A percentile compares a stretch with the other conserved stretches of the same genome.
These are phyloP conservation scores for Trametes pubescens DNA, from an alignment of 1,284 basidiomycete species.

Conservation along the genomic window DNA sequence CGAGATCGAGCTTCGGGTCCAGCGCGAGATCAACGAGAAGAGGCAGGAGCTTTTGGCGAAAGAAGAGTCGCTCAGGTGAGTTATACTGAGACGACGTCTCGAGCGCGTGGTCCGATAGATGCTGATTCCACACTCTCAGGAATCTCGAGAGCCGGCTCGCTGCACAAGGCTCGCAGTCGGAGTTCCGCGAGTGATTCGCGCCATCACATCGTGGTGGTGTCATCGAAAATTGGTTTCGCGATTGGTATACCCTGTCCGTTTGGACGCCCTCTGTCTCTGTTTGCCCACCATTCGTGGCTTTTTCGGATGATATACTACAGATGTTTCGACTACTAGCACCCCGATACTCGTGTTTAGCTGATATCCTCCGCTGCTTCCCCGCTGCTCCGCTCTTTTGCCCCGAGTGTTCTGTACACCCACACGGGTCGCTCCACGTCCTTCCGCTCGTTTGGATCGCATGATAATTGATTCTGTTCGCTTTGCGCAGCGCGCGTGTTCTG, in stretches of 20 bases:
- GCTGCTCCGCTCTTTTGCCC: constrained; percentile 26
- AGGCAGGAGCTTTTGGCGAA: constrained; percentile 95
- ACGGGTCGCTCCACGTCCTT: constrained; percentile 28
- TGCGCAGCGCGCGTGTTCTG: constrained; percentile 5
- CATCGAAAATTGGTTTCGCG: constrained; percentile 35
- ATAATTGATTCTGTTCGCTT: constrained; percentile 28
- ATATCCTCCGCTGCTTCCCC: constrained; percentile 28
- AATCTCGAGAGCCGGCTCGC: constrained; percentile 91
- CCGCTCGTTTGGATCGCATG: constrained; percentile 37
- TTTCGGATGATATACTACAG: constrained; percentile 40
- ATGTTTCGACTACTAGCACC: constrained; percentile 31
- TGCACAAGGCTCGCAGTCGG: constrained; percentile 68
- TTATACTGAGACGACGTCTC: constrained; percentile 15
- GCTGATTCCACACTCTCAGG: constrained; percentile 49
- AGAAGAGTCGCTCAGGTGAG: constrained; percentile 87
- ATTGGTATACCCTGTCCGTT: constrained; percentile 42
- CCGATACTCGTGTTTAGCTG: constrained; percentile 27
- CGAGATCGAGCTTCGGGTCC: constrained; percentile 98
- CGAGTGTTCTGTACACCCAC: constrained; percentile 30
- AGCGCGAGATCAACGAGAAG: constrained; percentile 99
- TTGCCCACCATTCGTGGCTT: constrained; percentile 35
- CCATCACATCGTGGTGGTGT: constrained; percentile 19
- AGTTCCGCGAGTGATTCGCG: constrained; percentile 44
- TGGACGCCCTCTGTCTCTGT: constrained; percentile 32
- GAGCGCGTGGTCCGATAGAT: neutral